Evolutionary conservation across 208 protist genomes (phyloP).

Genomic region (Trichomonas vaginalis): DNA sequence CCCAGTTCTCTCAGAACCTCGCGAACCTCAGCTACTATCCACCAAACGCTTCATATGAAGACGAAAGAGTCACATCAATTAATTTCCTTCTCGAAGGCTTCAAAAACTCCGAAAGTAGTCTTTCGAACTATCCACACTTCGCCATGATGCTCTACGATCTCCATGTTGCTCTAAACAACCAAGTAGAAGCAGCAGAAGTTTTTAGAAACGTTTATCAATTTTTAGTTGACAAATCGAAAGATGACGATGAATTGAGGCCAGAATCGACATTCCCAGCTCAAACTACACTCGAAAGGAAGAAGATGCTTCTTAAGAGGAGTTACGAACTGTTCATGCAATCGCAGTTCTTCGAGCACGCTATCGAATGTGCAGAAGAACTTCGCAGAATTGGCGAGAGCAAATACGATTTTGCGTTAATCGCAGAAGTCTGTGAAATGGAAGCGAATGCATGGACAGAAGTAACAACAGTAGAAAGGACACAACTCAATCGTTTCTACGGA

Average conservation of each 20-base stretch:
- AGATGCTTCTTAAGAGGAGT: background rate
- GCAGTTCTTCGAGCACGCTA: background rate
- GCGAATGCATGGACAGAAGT: background rate
- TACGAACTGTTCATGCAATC: background rate
- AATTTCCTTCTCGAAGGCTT: background rate
- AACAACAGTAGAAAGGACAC: background rate
- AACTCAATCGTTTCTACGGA: background rate
- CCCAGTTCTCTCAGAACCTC: background rate
- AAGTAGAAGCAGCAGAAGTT: constrained; percentile 1
- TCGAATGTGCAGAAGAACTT: background rate
- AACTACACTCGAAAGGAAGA: background rate
- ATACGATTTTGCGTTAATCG: background rate
- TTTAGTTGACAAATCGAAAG: background rate
- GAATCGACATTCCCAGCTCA: background rate
- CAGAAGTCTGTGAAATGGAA: background rate
- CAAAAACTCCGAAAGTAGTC: background rate
- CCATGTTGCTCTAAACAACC: background rate
- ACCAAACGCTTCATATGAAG: background rate
- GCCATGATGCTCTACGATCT: background rate
- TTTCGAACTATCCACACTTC: background rate
- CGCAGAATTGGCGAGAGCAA: background rate
- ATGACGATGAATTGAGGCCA: background rate
- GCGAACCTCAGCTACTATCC: background rate
- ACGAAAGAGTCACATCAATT: background rate
- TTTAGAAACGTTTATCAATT: background rate